phyloP scores from a whole-genome alignment of 371 early-diverging fungal genomes.

The Mortierella sp. region DNA sequence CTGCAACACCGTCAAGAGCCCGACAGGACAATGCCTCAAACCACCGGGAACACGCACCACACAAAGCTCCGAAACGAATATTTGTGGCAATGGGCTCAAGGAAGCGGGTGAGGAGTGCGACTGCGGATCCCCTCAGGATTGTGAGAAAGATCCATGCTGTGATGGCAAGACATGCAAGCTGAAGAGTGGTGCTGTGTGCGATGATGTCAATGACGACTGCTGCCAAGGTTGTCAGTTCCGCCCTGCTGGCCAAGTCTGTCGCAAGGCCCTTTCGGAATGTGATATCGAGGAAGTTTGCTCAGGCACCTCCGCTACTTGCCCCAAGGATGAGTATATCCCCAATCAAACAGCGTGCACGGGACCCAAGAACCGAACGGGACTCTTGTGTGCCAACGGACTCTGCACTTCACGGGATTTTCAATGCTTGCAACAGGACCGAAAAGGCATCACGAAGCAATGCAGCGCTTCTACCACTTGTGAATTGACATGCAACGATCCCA shows the following conservation, averaged over 20 bases:
- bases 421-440: conserved; percentile 69
- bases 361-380: conserved; percentile 28
- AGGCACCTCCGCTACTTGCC: conserved; percentile 80
- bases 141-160: conserved; percentile 84
- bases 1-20: conserved; percentile 64
- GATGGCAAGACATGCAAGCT: conserved; percentile 83
- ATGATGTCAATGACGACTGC: conserved; percentile 86
- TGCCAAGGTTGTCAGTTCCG: conserved; percentile 80
- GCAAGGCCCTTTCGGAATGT: conserved; percentile 80
- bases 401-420: conserved; percentile 91
- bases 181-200: conserved; percentile 71
- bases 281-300: conserved; percentile 86
- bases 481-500: conserved; percentile 73
- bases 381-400: conserved; percentile 86
- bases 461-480: conserved; percentile 67
- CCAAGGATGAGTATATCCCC: conserved; percentile 69
- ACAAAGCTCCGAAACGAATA: conserved; percentile 69
- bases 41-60: conserved; percentile 54
- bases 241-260: conserved; percentile 74
- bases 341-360: conserved; percentile 77
- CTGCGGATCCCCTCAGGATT: conserved; percentile 81
- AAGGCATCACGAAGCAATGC: conserved; percentile 55
- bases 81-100: conserved; percentile 95
- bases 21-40: conserved; percentile 67
- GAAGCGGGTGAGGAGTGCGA: conserved; percentile 96